A percentile compares a stretch with the other conserved stretches of the same genome.
Evolutionary conservation across 352 stramenopile species (phyloP).

Genomic region (Globisporangium barbulae): DNA sequence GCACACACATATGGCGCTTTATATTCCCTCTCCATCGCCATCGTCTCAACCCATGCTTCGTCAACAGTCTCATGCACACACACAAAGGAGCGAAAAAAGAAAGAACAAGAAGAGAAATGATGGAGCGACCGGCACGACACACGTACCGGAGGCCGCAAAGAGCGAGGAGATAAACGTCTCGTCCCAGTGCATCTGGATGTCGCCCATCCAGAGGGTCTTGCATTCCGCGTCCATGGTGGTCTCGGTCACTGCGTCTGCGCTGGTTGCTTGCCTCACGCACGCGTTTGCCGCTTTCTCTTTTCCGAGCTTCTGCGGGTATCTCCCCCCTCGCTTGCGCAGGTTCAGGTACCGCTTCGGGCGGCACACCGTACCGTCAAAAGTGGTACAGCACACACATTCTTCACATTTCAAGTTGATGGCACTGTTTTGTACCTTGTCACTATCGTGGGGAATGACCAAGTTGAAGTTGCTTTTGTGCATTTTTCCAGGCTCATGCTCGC

Average conservation of each 20-base stretch:
- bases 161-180: slow-evolving; percentile 86
- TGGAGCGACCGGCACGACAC: neutral
- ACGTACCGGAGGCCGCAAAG: slow-evolving; percentile 67
- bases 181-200: slow-evolving; percentile 90
- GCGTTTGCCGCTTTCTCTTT: slow-evolving; percentile 14
- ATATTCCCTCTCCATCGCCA: neutral
- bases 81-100: neutral
- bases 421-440: neutral
- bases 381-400: neutral
- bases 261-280: slow-evolving; percentile 13
- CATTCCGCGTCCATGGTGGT: slow-evolving; percentile 43
- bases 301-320: slow-evolving; percentile 12
- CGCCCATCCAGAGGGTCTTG: slow-evolving; percentile 90
- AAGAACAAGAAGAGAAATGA: neutral
- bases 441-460: neutral
- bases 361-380: neutral
- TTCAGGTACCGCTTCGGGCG: neutral
- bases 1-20: neutral
- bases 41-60: neutral
- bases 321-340: slow-evolving; percentile 5
- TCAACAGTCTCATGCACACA: neutral
- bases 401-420: too few species aligned
- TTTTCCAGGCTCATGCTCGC: too few species aligned
- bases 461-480: neutral
- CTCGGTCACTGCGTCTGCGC: slow-evolving; percentile 1